These are phyloP conservation scores for Leccinum fibrillosum DNA, from an alignment of 768 basidiomycete genomes.

Conservation along the genomic window DNA sequence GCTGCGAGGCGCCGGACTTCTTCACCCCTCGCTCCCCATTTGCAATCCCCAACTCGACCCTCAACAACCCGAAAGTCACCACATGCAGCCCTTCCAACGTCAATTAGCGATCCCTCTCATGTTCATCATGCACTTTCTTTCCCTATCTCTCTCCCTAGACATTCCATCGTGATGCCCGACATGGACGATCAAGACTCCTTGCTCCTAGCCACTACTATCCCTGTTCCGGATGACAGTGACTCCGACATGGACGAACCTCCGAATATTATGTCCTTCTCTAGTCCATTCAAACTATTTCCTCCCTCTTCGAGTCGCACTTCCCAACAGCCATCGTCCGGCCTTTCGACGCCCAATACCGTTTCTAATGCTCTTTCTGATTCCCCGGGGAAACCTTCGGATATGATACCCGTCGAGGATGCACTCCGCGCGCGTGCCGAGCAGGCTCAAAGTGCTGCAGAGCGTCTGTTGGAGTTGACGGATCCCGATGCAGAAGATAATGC, in stretches of 20 bases:
- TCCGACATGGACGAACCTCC: conserved; percentile 57
- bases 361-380: conserved; percentile 65
- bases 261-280: conserved; percentile 71
- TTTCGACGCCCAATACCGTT: conserved; percentile 45
- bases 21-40: conserved; percentile 40
- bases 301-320: conserved; percentile 38
- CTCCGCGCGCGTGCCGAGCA: conserved; percentile 86
- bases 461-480: conserved; percentile 82
- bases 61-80: conserved; percentile 39
- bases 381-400: conserved; percentile 39
- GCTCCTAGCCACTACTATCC: conserved; percentile 66
- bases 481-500: conserved; percentile 60
- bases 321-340: conserved; percentile 47
- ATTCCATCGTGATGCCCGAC: conserved; percentile 44
- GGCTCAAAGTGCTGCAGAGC: conserved; percentile 89
- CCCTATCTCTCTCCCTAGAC: conserved; percentile 35
- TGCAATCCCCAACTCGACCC: conserved; percentile 31
- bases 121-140: conserved; percentile 12
- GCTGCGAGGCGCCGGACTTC: conserved; percentile 44
- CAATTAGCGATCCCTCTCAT: conserved; percentile 26
- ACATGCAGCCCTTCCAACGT: conserved; percentile 37
- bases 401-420: conserved; percentile 74
- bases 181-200: conserved; percentile 55
- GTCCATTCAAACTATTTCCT: conserved; percentile 54
- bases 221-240: conserved; percentile 73